phyloP scores from a whole-genome alignment of 2,329 filamentous ascomycete species.

The Cordyceps farinosa region DNA sequence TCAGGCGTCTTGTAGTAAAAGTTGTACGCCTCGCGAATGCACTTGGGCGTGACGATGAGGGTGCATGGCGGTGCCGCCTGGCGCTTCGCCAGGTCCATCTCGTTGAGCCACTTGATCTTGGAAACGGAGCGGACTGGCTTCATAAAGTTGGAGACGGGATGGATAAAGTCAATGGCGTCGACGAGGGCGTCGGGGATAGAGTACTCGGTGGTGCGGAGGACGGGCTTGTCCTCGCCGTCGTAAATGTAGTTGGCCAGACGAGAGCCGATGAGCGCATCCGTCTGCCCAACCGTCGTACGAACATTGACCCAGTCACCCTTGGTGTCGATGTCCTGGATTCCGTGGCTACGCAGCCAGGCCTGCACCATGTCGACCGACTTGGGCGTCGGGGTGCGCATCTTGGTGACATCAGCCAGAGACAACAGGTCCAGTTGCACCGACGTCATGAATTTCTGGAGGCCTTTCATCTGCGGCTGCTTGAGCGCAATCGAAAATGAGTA shows the following conservation, averaged over 20 bases:
- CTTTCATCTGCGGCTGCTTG: conserved; percentile 19
- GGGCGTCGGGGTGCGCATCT: conserved; percentile 34
- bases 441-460: conserved; percentile 20
- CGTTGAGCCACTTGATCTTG: conserved; percentile 7
- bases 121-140: conserved; percentile 33
- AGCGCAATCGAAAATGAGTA: conserved; percentile 20
- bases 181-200: conserved; percentile 39
- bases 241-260: conserved; percentile 42
- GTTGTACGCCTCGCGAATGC: conserved; percentile 45
- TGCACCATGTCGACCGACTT: conserved; percentile 35
- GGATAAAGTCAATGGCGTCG: conserved; percentile 42
- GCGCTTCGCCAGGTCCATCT: conserved; percentile 22
- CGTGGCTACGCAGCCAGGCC: conserved; percentile 40
- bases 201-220: conserved; percentile 45
- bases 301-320: conserved; percentile 43
- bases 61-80: conserved; percentile 29
- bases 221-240: conserved; percentile 25
- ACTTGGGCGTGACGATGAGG: conserved; percentile 35
- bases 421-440: conserved; percentile 31
- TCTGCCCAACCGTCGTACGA: conserved; percentile 37
- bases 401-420: conserved; percentile 33
- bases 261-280: conserved; percentile 40
- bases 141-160: conserved; percentile 50
- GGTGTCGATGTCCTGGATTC: conserved; percentile 31
- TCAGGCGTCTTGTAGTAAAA: conserved; percentile 35